Evolutionary conservation across 2,329 filamentous ascomycete species (phyloP).

Genomic region (Tricladium varicosporioides): DNA sequence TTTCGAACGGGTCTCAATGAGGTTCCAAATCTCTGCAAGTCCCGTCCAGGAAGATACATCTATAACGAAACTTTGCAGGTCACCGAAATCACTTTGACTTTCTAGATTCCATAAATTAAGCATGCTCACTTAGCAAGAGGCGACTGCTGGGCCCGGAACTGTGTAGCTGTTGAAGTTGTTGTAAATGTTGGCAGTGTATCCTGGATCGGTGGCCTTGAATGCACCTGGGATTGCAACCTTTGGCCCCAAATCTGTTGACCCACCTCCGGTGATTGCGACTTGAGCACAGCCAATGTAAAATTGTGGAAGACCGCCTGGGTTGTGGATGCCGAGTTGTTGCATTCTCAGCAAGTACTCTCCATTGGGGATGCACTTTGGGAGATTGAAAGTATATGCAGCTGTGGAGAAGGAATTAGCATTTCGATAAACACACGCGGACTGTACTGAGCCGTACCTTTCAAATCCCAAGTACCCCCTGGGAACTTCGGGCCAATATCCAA

Average conservation of each 20-base stretch:
- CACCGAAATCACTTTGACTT: too few relatives aligned
- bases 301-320: slow-evolving; percentile 12
- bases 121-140: background rate
- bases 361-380: slow-evolving; percentile 28
- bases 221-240: slow-evolving; percentile 26
- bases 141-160: background rate
- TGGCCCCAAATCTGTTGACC: slow-evolving; percentile 18
- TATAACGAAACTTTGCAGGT: too few relatives aligned
- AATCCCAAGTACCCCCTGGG: slow-evolving; percentile 20
- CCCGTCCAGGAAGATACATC: too few relatives aligned
- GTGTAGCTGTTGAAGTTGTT: slow-evolving; percentile 14
- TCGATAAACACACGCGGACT: background rate
- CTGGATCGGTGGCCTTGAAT: slow-evolving; percentile 19
- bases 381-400: slow-evolving; percentile 20
- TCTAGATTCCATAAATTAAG: too few relatives aligned
- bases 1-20: background rate
- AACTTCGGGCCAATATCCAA: slow-evolving; percentile 28
- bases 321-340: slow-evolving; percentile 33
- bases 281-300: slow-evolving; percentile 23
- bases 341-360: slow-evolving; percentile 38
- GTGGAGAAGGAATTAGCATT: background rate
- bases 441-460: slow-evolving; percentile 10
- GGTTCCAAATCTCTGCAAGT: too few relatives aligned
- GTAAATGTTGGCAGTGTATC: slow-evolving; percentile 33
- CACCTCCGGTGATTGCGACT: slow-evolving; percentile 21